A percentile compares a stretch with the other conserved stretches of the same genome.
Evolutionary conservation across 768 basidiomycete species (phyloP).

Genomic region (Lanmaoa rubissima): DNA sequence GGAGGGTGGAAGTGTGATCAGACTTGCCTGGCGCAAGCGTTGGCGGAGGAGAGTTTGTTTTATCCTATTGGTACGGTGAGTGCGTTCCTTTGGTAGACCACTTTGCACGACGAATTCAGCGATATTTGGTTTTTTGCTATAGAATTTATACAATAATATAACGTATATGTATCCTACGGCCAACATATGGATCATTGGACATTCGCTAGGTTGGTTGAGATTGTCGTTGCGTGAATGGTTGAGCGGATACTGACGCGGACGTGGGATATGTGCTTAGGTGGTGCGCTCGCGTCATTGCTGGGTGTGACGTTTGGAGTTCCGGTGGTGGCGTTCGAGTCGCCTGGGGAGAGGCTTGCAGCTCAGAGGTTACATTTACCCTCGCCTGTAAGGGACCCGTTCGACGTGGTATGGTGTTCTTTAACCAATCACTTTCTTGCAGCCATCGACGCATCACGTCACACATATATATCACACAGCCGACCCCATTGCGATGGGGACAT

Average conservation of each 20-base stretch:
- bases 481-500: conserved; percentile 89
- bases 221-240: background rate
- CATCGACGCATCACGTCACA: conserved; percentile 74
- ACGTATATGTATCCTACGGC: conserved; percentile 89
- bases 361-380: conserved; percentile 80
- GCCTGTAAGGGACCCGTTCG: conserved; percentile 50
- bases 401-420: background rate
- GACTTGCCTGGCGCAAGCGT: conserved; percentile 70
- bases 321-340: conserved; percentile 84
- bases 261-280: conserved; percentile 29
- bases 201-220: conserved; percentile 58
- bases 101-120: background rate
- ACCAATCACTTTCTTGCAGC: conserved; percentile 37
- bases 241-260: conserved; percentile 25
- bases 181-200: conserved; percentile 85
- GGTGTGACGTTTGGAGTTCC: conserved; percentile 89
- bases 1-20: conserved; percentile 80
- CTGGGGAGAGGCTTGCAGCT: conserved; percentile 82
- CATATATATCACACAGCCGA: conserved; percentile 95
- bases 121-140: conserved; percentile 1
- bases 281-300: conserved; percentile 76
- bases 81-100: conserved; percentile 7
- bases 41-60: conserved; percentile 80
- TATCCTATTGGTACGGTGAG: conserved; percentile 87
- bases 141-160: conserved; percentile 95